Percentiles rank a stretch among this genome's conserved stretches.
Evolutionary conservation across 2,329 filamentous ascomycete species (phyloP).

Genomic region (Pleoardoris graminearum): DNA sequence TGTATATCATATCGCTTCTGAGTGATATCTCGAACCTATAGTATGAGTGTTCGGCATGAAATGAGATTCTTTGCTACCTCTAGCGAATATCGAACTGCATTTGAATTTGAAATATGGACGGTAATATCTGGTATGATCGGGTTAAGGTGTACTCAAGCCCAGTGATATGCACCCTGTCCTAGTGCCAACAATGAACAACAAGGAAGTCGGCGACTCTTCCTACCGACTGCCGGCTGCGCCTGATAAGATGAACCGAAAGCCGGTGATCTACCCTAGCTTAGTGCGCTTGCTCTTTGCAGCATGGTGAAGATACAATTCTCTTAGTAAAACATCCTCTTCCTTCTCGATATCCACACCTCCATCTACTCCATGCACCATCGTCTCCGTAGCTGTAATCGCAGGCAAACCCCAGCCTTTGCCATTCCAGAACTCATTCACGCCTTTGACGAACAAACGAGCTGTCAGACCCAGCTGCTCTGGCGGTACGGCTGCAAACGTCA

Average conservation of each 20-base stretch:
- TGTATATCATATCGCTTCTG: background rate
- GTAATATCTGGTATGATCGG: too few relatives aligned
- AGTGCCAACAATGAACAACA: too few relatives aligned
- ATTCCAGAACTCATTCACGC: background rate
- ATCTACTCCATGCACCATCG: background rate
- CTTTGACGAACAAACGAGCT: background rate
- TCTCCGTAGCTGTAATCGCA: background rate
- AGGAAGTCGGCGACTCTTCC: too few relatives aligned
- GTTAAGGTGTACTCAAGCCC: too few relatives aligned
- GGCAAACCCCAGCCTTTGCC: background rate
- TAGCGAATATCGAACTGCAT: too few relatives aligned
- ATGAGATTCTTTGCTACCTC: too few relatives aligned
- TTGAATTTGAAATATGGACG: too few relatives aligned
- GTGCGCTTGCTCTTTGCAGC: background rate
- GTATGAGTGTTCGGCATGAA: background rate
- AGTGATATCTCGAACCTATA: background rate
- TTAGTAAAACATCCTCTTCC: conserved; percentile 9
- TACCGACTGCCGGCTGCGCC: too few relatives aligned
- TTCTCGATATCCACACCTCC: background rate
- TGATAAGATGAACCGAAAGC: background rate
- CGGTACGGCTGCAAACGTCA: background rate
- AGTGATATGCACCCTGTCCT: too few relatives aligned
- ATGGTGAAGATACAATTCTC: conserved; percentile 8
- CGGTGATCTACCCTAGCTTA: background rate
- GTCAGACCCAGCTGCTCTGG: background rate